Evolutionary conservation across 75 land plant genomes (phyloP), one percentile per base, ranked within the genome.

Genomic region (Selaginella moellendorffii): DNA sequence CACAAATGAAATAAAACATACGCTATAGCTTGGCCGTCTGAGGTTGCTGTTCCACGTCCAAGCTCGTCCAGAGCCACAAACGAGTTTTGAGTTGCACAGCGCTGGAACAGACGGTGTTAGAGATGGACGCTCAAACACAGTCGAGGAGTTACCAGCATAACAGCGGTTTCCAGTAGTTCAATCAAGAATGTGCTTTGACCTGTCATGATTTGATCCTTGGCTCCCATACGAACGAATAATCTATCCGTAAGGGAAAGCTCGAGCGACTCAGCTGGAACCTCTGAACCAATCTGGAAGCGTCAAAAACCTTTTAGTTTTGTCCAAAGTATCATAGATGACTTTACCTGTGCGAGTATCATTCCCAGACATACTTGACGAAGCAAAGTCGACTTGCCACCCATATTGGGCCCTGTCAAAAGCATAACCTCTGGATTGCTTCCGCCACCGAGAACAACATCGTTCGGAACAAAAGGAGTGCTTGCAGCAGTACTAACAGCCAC

Each of bases 21-120:
- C 95, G 96, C 97, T 67, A 92, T 92, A 52, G 97, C 89, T 74
- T 92, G 97, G 10, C 97, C 97, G 78, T 92, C 97, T 67, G 97
- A 88, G 26, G 97, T 88, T 76, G 97, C 82, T 62, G 97, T 88
- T 14, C 97, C 96, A 27, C 97, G 78, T 26, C 97, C 97, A 74
- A 92, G 90, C 74, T 92, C 97, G 82, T 88, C 97, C 56, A 92
- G 71, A 22, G 85, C 87, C 53, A 92, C 97, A 31, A 92, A 29
- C 42, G 97, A 92, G 67, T 85, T 65, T 30, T 61, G 28, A 26
- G 89, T 88, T 54, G 97, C 97, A 69, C 77, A 79, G 24, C 84
- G 73, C 97, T 88, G 76, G 14, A 62, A 62, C 1, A 27, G 46
- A 36, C 5, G 14, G 46, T 36, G 46, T 36, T 36, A 36, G 10